Evolutionary conservation across 2,329 filamentous ascomycete species (phyloP).

Genomic region (Fusarium proliferatum): DNA sequence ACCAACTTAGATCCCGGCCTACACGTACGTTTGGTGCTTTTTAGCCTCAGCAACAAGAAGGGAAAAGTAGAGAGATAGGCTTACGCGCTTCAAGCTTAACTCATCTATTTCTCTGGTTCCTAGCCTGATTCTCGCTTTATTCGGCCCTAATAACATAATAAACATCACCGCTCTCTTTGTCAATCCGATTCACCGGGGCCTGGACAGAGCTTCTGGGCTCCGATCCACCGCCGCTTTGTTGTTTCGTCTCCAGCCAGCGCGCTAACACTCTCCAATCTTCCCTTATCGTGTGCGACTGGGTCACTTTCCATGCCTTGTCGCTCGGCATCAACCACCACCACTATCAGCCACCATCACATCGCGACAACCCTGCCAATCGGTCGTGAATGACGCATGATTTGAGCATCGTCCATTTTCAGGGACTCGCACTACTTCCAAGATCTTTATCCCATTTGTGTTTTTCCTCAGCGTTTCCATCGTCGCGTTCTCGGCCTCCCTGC

Average conservation of each 20-base stretch:
- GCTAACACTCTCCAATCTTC: conserved; percentile 26
- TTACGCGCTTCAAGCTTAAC: background rate
- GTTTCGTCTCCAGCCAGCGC: conserved; percentile 20
- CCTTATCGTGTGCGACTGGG: conserved; percentile 29
- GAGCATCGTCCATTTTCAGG: background rate
- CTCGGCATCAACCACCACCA: conserved; percentile 28
- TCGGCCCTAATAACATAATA: background rate
- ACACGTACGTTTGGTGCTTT: background rate
- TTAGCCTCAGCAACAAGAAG: conserved; percentile 3
- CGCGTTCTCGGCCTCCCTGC: conserved; percentile 38
- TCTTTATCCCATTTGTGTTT: conserved; percentile 1
- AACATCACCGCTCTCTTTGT: conserved; percentile 15
- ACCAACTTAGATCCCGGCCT: background rate
- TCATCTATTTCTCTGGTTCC: background rate
- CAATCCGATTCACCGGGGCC: conserved; percentile 17
- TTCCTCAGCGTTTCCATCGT: conserved; percentile 16
- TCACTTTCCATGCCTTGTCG: conserved; percentile 31
- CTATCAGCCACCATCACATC: conserved; percentile 30
- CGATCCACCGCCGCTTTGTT: conserved; percentile 37
- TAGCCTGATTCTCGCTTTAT: background rate
- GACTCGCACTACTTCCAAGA: conserved; percentile 2
- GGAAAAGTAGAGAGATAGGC: background rate
- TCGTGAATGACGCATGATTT: conserved; percentile 8
- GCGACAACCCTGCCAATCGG: conserved; percentile 28
- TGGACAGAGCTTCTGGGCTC: conserved; percentile 39